phyloP scores from a whole-genome alignment of 202 grass and related monocot species.

The Zoysia matrella region DNA sequence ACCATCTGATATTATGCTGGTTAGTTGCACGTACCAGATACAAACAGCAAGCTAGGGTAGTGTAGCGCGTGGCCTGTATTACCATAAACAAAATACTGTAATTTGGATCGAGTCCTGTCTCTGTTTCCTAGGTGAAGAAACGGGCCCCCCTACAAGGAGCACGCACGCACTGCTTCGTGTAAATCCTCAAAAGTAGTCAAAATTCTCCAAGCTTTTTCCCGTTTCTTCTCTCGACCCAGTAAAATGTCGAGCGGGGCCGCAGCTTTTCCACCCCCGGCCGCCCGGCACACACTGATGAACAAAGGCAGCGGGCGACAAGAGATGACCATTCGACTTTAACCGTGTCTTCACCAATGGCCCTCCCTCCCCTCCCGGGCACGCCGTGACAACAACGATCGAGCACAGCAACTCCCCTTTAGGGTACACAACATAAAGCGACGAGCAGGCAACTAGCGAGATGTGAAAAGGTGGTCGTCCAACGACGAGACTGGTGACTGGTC shows the following conservation, averaged over 20 bases:
- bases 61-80: background rate
- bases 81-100: background rate
- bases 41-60: background rate
- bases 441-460: background rate
- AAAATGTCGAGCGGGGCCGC: conserved; percentile 14
- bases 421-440: background rate
- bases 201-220: conserved; percentile 19
- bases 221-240: conserved; percentile 29
- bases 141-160: background rate
- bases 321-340: conserved; percentile 37
- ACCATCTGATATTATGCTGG: conserved; percentile 12
- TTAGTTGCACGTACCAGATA: background rate
- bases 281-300: conserved; percentile 8
- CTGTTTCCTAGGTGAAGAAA: background rate
- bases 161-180: background rate
- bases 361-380: background rate
- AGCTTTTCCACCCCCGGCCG: conserved; percentile 25
- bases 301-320: conserved; percentile 30
- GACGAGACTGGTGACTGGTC: background rate
- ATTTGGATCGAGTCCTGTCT: background rate
- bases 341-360: conserved; percentile 1
- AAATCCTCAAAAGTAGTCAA: conserved; percentile 38
- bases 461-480: background rate
- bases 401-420: conserved; percentile 25
- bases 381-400: conserved; percentile 20